Percentiles rank a stretch among this genome's conserved stretches.
Evolutionary conservation across 2,329 filamentous ascomycete species (phyloP).

Genomic region (Coleophoma crateriformis): DNA sequence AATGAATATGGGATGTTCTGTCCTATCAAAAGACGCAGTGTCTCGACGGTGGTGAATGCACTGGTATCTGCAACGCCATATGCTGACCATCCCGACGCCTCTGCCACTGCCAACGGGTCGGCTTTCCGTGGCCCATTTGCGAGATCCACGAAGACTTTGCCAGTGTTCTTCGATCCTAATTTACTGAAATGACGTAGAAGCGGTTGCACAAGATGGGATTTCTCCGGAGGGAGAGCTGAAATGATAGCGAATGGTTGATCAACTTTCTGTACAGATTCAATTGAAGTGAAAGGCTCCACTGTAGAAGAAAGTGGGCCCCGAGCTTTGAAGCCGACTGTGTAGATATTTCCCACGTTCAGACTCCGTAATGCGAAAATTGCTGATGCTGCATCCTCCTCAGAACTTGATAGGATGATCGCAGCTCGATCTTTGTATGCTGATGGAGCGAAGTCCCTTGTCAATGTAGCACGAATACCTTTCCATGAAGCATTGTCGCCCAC

Average conservation of each 20-base stretch:
- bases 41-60: slow-evolving; percentile 82
- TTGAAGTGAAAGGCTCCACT: slow-evolving; percentile 58
- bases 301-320: slow-evolving; percentile 55
- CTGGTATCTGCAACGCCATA: slow-evolving; percentile 77
- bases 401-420: slow-evolving; percentile 69
- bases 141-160: slow-evolving; percentile 76
- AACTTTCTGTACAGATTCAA: slow-evolving; percentile 76
- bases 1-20: slow-evolving; percentile 88
- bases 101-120: slow-evolving; percentile 65
- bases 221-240: slow-evolving; percentile 72
- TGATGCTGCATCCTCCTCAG: slow-evolving; percentile 70
- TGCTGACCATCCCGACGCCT: slow-evolving; percentile 70
- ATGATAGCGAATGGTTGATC: slow-evolving; percentile 78
- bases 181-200: slow-evolving; percentile 66
- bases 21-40: slow-evolving; percentile 69
- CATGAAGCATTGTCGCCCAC: slow-evolving; percentile 79
- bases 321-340: slow-evolving; percentile 77
- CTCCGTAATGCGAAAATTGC: slow-evolving; percentile 75
- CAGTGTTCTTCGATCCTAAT: slow-evolving; percentile 21
- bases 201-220: slow-evolving; percentile 72
- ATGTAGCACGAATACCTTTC: slow-evolving; percentile 77
- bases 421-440: slow-evolving; percentile 74
- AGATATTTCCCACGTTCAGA: slow-evolving; percentile 71
- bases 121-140: slow-evolving; percentile 58
- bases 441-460: slow-evolving; percentile 76